Evolutionary conservation across 176 grass and related monocot genomes (phyloP).

Genomic region (Melocanna baccifera): DNA sequence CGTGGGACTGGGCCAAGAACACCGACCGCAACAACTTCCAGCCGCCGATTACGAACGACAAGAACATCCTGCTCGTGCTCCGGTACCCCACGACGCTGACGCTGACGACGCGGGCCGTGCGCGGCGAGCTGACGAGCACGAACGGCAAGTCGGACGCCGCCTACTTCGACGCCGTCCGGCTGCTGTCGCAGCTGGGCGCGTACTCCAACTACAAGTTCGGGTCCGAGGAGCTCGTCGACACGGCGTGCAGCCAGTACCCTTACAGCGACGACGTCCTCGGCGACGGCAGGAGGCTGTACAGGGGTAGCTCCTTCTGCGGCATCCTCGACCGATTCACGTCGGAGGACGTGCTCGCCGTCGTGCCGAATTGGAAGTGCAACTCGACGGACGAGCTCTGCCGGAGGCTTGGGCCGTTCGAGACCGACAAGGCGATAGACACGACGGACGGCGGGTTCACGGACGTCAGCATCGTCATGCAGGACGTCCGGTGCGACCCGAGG

Average conservation of each 20-base stretch:
- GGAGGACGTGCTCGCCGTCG: constrained; percentile 49
- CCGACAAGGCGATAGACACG: constrained; percentile 24
- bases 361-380: constrained; percentile 77
- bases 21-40: constrained; percentile 50
- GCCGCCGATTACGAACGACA: constrained; percentile 31
- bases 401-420: constrained; percentile 57
- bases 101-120: constrained; percentile 57
- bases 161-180: constrained; percentile 57
- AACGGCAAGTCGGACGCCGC: constrained; percentile 28
- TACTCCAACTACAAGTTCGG: constrained; percentile 82
- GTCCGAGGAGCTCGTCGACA: constrained; percentile 54
- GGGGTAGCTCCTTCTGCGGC: constrained; percentile 63
- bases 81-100: constrained; percentile 60
- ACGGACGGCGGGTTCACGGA: constrained; percentile 50
- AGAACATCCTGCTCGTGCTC: constrained; percentile 48
- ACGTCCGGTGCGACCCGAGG: constrained; percentile 60
- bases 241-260: constrained; percentile 47
- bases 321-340: constrained; percentile 64
- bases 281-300: constrained; percentile 48
- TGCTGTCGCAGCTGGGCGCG: constrained; percentile 68
- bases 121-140: constrained; percentile 64
- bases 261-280: constrained; percentile 53
- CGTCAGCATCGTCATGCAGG: constrained; percentile 71
- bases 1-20: constrained; percentile 56
- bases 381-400: constrained; percentile 49